Conservation (phyloP, 2,329 filamentous ascomycete genomes). For the Alternaria postmessia region DNA sequence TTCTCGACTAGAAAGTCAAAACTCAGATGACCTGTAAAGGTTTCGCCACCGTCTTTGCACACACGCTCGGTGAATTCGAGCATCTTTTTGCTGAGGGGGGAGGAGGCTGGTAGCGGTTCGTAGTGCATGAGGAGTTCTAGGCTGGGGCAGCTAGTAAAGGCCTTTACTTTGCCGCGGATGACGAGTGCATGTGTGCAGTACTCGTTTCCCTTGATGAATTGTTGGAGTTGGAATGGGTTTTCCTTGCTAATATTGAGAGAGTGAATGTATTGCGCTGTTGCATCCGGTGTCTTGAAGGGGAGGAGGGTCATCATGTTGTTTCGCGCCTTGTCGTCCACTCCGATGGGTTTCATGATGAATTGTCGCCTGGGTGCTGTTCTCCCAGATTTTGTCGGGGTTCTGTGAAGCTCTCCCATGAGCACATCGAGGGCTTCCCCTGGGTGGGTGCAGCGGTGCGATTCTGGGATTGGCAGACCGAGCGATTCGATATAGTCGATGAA, state of each 20-base stretch:
- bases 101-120: slow-evolving; percentile 63
- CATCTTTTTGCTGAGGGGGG: slow-evolving; percentile 66
- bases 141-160: slow-evolving; percentile 72
- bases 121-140: slow-evolving; percentile 73
- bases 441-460: slow-evolving; percentile 61
- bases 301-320: slow-evolving; percentile 70
- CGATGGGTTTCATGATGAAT: slow-evolving; percentile 73
- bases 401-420: slow-evolving; percentile 48
- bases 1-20: slow-evolving; percentile 73
- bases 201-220: slow-evolving; percentile 69
- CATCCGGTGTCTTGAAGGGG: slow-evolving; percentile 61
- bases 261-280: slow-evolving; percentile 65
- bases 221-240: slow-evolving; percentile 72
- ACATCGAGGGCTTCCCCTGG: slow-evolving; percentile 62
- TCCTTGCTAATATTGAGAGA: slow-evolving; percentile 63
- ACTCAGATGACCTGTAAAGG: slow-evolving; percentile 73
- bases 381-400: slow-evolving; percentile 12
- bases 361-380: slow-evolving; percentile 47
- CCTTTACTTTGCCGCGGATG: slow-evolving; percentile 69
- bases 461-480: slow-evolving; percentile 52
- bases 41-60: slow-evolving; percentile 57
- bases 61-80: slow-evolving; percentile 69
- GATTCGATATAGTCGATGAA: slow-evolving; percentile 68
- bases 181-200: slow-evolving; percentile 77
- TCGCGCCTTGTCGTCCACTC: slow-evolving; percentile 67